Base-by-base conservation (phyloP, 2,329 filamentous ascomycete species). In the Knoxdaviesia proteae region DNA sequence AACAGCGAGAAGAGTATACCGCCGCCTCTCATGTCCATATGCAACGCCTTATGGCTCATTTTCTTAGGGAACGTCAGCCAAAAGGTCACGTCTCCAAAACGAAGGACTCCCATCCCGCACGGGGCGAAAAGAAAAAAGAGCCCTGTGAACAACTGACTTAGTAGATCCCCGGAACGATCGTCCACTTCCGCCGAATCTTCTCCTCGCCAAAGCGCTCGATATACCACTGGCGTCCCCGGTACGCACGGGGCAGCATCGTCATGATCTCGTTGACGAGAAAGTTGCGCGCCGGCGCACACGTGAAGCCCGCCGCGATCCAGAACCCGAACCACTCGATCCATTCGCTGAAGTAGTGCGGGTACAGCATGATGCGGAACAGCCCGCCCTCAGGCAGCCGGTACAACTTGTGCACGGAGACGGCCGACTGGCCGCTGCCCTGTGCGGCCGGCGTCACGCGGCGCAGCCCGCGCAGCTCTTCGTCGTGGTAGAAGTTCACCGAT, bases 311-410 rank as follows among this genome's bases (percentile, higher is more conserved):
- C 50, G 81, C 71, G 57, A 94, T 71, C 65, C 79, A 86, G 58
- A 86, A 98, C 0, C 90, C 90, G 4, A 71, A 58, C 90, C 90
- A 98, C 66, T 98, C 90, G 42, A 94, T 57, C 90, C 90, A 98
- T 62, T 98, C 90, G 55, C 79, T 81, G n/a, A 93, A 67, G 58
- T 94, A 98, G 58, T 98, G 90, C 49, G 90, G 86, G 58, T 80
- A 94, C 46, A 96, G 68, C 54, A 94, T 72, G 52, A 77, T 79
- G 49, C 70, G 67, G 61, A 96, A 98, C 41, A 94, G 61, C 1
- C 87, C 86, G 41, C 79, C 79, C 53, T 83, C 66, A 0, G 90
- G 90, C 42, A 98, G 72, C 61, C 82, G 75, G 57, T 96, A 96
- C 47, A 92, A 73, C 61, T 90, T 93, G 39, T 81, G 71, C 47